A percentile compares a stretch with the other conserved stretches of the same genome.
phyloP scores from a whole-genome alignment of 345 rosid genomes.

The Laguncularia racemosa region DNA sequence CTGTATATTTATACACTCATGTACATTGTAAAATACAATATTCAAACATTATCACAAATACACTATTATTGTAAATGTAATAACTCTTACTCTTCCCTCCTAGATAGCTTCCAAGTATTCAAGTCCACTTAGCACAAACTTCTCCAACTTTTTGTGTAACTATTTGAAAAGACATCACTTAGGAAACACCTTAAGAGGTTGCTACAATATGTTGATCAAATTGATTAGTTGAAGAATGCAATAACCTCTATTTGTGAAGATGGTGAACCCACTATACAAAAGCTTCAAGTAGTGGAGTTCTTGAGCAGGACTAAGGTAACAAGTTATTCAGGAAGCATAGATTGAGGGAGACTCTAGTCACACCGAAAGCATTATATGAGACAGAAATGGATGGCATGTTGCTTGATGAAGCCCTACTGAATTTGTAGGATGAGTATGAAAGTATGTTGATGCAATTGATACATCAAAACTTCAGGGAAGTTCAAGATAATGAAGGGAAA shows the following conservation, averaged over 20 bases:
- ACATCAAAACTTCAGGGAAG: constrained; percentile 33
- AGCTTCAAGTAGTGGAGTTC: constrained; percentile 68
- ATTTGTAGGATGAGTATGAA: constrained; percentile 53
- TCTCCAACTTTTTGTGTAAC: constrained; percentile 26
- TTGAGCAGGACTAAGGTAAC: constrained; percentile 68
- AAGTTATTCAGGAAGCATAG: constrained; percentile 37
- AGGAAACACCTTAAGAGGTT: constrained; percentile 29
- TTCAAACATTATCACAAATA: no score
- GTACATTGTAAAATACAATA: no score
- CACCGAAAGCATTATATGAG: constrained; percentile 43
- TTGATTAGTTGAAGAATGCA: constrained; percentile 30
- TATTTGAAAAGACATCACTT: constrained; percentile 14
- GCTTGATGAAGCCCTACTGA: constrained; percentile 54
- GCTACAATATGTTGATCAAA: constrained; percentile 33
- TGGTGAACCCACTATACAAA: constrained; percentile 54
- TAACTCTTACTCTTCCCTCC: constrained; percentile 42
- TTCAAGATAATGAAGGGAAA: constrained; percentile 14
- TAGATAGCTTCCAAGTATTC: constrained; percentile 36
- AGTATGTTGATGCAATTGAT: constrained; percentile 29
- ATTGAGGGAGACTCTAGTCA: constrained; percentile 44
- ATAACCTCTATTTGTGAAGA: constrained; percentile 31
- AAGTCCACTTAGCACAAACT: constrained; percentile 42
- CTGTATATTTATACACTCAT: no score
- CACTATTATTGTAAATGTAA: no score
- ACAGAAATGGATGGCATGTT: constrained; percentile 47